Conservation (phyloP, 768 basidiomycete genomes). For the Trametes maxima region DNA sequence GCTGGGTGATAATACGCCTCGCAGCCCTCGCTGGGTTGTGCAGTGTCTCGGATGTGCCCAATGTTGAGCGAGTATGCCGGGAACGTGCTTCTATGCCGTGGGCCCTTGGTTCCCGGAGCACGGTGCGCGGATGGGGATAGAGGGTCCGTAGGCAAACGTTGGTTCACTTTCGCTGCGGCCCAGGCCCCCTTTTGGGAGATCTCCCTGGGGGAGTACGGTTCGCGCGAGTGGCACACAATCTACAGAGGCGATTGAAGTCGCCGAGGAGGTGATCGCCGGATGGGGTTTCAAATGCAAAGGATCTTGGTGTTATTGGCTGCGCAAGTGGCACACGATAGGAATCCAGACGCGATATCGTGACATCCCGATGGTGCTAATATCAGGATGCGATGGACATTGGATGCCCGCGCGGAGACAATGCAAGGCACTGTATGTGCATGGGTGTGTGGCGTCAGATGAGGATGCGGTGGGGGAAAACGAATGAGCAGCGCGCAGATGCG, state of each 20-base stretch:
- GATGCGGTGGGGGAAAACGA: neutral
- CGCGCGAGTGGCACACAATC: neutral
- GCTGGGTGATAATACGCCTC: slow-evolving; percentile 19
- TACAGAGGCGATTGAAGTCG: neutral
- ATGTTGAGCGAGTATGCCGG: slow-evolving; percentile 2
- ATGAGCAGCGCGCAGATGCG: slow-evolving; percentile 9
- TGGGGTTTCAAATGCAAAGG: neutral
- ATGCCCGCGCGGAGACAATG: neutral
- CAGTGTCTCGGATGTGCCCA: slow-evolving; percentile 9
- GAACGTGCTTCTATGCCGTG: slow-evolving; percentile 10
- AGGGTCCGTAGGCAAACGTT: slow-evolving; percentile 15
- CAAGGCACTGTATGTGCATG: neutral
- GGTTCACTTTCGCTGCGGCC: neutral
- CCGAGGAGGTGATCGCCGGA: slow-evolving; percentile 8
- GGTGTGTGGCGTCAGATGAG: slow-evolving; percentile 6
- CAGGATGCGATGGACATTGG: slow-evolving; percentile 1
- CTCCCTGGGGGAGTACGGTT: neutral
- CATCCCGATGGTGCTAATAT: neutral
- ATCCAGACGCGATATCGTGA: neutral
- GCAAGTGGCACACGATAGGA: neutral
- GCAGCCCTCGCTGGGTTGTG: slow-evolving; percentile 7
- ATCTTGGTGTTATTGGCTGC: slow-evolving; percentile 1
- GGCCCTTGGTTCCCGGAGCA: neutral
- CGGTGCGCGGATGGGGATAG: neutral
- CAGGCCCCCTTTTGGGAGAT: neutral